Evolutionary conservation across 495 filamentous ascomycete species (phyloP), one percentile per base, ranked within the genome.

Genomic region (Hypoxylon lienhwacheense): DNA sequence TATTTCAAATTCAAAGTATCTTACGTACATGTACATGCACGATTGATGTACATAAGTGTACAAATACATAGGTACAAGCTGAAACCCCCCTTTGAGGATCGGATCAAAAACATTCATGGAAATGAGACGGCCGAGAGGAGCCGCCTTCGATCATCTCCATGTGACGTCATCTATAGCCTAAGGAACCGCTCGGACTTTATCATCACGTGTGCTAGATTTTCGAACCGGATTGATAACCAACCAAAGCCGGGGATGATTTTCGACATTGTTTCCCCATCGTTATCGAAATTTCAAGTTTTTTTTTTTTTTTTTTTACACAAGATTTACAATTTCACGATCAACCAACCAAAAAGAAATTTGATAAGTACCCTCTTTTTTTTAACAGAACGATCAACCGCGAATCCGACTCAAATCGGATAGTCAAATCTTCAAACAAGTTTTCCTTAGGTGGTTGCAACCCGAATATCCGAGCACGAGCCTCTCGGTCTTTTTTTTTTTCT

Each of bases 151-250:
- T 14, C 26, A 32, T 25, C 44, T 12, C 29, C 31, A 1, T n/a
- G 42, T 60, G 56, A 60, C 56, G 56, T 60, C 56, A 55, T 36
- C 12, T 16, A 21, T 10, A 11, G n/a, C 8, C 7, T 41, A 17
- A 28, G 14, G 33, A 14, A 37, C 35, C 10, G 22, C 44, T 46
- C 21, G 25, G 20, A 34, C 41, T 66, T n/a, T 66, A 66, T 66
- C 64, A 58, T 49, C 64, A 66, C 64, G 64, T 66, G 64, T 35
- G 15, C 16, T 32, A 29, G 34, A 49, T 42, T 28, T 37, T 59
- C n/a, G 56, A 64, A 64, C 64, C 64, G 41, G 29, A 36, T 41
- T 43, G 64, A 56, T 56, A 61, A 42, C 46, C 53, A 61, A 42
- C 46, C 42, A 41, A 50, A 59, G 20, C 43, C 19, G 53, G 64